These are phyloP conservation scores for Nyssa sinensis DNA, from an alignment of 148 eudicot genomes.

Conservation along the genomic window DNA sequence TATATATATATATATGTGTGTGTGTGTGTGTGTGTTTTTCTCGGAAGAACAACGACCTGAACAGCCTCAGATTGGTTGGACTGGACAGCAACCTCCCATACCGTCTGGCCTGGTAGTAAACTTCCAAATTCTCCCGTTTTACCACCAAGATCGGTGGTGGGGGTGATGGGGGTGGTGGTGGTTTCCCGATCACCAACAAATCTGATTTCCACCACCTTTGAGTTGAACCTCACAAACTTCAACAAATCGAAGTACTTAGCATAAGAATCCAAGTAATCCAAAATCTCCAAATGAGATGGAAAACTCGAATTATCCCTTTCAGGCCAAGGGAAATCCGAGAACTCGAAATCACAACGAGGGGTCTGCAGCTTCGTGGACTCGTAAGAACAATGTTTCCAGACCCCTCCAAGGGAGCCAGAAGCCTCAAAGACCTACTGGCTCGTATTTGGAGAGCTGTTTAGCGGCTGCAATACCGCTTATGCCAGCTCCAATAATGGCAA, in stretches of 20 bases:
- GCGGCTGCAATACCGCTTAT: conserved; percentile 94
- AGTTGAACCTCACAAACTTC: conserved; percentile 62
- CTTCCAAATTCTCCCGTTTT: conserved; percentile 29
- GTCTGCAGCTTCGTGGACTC: conserved; percentile 80
- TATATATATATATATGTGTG: too few species aligned
- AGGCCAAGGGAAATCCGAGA: conserved; percentile 91
- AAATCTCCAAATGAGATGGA: conserved; percentile 59
- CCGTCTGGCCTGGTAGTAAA: conserved; percentile 46
- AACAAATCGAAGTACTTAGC: conserved; percentile 70
- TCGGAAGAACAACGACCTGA: neutral
- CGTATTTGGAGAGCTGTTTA: conserved; percentile 60
- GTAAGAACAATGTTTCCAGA: conserved; percentile 77
- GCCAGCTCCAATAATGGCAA: conserved; percentile 86
- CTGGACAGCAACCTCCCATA: conserved; percentile 78
- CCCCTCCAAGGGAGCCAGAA: conserved; percentile 77
- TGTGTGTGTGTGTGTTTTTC: too few species aligned
- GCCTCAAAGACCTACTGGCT: conserved; percentile 86
- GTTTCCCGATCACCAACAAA: conserved; percentile 36
- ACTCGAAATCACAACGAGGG: conserved; percentile 89
- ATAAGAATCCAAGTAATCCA: conserved; percentile 70
- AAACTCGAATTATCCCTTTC: conserved; percentile 62
- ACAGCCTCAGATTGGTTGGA: conserved; percentile 5
- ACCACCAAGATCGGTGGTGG: neutral
- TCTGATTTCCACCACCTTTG: conserved; percentile 81
- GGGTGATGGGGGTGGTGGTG: too few species aligned